Percentiles rank a stretch among this genome's conserved stretches.
Conservation (phyloP, 1,284 basidiomycete genomes). For the Gymnopus androsaceus region DNA sequence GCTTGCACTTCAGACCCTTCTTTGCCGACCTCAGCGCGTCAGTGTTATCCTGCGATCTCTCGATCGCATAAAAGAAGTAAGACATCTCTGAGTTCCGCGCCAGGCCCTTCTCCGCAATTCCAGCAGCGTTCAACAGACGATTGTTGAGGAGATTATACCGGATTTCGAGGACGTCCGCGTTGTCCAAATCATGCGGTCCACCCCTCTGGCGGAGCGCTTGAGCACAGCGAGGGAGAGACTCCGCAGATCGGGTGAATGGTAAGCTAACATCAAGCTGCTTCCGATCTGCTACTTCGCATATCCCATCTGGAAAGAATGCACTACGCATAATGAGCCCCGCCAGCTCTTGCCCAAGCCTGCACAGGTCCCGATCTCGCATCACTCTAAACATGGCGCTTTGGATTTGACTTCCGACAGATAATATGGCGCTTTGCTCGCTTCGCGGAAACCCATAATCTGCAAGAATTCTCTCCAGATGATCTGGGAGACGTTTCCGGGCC, state of each 20-base stretch:
- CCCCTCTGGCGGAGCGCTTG: conserved; percentile 48
- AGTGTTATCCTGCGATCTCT: conserved; percentile 39
- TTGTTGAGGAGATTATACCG: conserved; percentile 52
- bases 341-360: conserved; percentile 49
- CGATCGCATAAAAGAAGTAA: conserved; percentile 60
- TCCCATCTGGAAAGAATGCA: conserved; percentile 61
- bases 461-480: conserved; percentile 47
- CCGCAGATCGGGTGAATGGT: conserved; percentile 58
- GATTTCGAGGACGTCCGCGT: conserved; percentile 64
- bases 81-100: conserved; percentile 54
- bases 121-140: conserved; percentile 45
- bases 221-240: conserved; percentile 57
- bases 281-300: conserved; percentile 48
- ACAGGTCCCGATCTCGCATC: conserved; percentile 48
- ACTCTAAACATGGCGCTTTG: conserved; percentile 53
- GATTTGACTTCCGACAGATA: conserved; percentile 43
- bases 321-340: conserved; percentile 52
- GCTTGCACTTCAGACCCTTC: conserved; percentile 58
- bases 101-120: conserved; percentile 44
- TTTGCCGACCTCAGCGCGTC: conserved; percentile 43
- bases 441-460: conserved; percentile 53
- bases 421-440: conserved; percentile 28
- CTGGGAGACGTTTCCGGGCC: conserved; percentile 43
- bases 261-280: conserved; percentile 45
- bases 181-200: conserved; percentile 39